These are phyloP conservation scores for Rhodotorula toruloides DNA, from an alignment of 768 basidiomycete species.

Conservation along the genomic window DNA sequence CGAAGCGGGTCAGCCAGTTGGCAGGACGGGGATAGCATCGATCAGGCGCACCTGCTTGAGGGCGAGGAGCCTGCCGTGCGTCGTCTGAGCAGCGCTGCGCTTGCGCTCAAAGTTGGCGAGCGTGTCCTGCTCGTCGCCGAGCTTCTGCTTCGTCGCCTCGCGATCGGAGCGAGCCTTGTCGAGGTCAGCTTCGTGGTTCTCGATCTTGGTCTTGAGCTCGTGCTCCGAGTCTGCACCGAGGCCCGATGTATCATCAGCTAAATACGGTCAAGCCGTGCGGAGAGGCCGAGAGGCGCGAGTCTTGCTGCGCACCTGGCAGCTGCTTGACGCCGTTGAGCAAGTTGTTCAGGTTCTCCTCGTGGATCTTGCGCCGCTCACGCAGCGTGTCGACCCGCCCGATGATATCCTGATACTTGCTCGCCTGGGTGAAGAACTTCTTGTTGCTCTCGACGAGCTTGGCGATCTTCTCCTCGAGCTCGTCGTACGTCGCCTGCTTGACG, in stretches of 20 bases:
- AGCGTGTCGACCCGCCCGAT: constrained; percentile 66
- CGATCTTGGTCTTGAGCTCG: constrained; percentile 94
- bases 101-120: constrained; percentile 36
- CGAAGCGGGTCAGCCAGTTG: neutral
- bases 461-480: constrained; percentile 88
- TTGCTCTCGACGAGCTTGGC: constrained; percentile 63
- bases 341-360: constrained; percentile 57
- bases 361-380: constrained; percentile 59
- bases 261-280: too few relatives aligned
- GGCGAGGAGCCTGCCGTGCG: constrained; percentile 60
- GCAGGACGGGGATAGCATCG: neutral
- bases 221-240: constrained; percentile 46
- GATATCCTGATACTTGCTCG: constrained; percentile 77
- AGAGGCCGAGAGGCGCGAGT: neutral
- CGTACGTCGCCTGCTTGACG: constrained; percentile 71
- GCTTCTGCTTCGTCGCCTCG: constrained; percentile 85
- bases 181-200: constrained; percentile 90
- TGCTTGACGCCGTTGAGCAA: constrained; percentile 49
- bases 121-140: constrained; percentile 59
- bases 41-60: constrained; percentile 55
- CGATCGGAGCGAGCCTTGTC: constrained; percentile 78
- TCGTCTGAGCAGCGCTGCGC: constrained; percentile 31
- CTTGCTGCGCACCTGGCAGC: constrained; percentile 54
- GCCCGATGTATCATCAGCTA: neutral
- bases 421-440: constrained; percentile 65